These are phyloP conservation scores for Cladorrhinum sp. DNA, from an alignment of 2,329 filamentous ascomycete species.

Conservation along the genomic window DNA sequence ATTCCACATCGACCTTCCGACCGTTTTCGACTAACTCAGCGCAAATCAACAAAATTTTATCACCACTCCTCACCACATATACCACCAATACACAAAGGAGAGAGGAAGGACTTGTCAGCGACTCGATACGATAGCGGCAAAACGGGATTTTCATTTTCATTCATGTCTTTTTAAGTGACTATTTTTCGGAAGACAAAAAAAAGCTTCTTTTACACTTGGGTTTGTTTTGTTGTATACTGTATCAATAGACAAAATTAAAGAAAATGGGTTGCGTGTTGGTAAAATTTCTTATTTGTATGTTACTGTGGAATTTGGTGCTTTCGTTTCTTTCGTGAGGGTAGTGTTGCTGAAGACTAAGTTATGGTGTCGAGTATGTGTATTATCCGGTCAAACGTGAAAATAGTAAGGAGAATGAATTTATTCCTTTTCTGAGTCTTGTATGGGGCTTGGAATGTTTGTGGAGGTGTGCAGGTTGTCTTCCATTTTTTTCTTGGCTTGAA, in stretches of 20 bases:
- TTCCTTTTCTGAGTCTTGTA: too few species aligned
- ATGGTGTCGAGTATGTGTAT: too few species aligned
- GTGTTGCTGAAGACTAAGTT: too few species aligned
- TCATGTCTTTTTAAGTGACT: not conserved
- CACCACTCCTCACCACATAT: not conserved
- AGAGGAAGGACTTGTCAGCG: not conserved
- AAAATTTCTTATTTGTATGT: too few species aligned
- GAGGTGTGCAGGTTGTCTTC: too few species aligned
- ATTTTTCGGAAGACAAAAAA: conserved; percentile 5
- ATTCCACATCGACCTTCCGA: not conserved
- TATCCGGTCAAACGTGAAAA: too few species aligned
- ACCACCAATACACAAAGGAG: not conserved
- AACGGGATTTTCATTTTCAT: not conserved
- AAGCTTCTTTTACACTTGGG: not conserved
- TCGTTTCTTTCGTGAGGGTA: not conserved
- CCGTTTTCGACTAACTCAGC: not conserved
- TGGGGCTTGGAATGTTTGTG: too few species aligned
- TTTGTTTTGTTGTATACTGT: conserved; percentile 1
- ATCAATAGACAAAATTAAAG: conserved; percentile 3
- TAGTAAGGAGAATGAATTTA: too few species aligned
- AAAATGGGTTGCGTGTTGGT: conserved; percentile 8
- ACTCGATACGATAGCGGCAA: not conserved
- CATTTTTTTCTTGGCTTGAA: not conserved
- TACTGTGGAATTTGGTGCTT: not conserved
- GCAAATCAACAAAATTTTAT: not conserved